Base-by-base conservation (phyloP, 306 rosid species). In the Trifolium pratense region DNA sequence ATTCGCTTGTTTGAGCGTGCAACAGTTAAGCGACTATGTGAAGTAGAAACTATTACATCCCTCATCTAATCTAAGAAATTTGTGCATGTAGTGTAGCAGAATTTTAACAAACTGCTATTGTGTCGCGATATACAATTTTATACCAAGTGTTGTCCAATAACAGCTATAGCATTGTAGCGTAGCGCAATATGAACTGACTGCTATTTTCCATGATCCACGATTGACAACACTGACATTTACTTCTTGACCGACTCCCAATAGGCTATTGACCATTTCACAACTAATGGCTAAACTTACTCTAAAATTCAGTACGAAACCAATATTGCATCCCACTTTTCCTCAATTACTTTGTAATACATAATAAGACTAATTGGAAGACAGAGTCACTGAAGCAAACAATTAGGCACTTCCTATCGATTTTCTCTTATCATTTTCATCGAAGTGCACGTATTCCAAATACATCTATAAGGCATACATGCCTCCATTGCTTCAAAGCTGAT, bases 21-120 rank as follows among this genome's bases (percentile, higher is more conserved):
- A 31, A 12, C 34, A 51, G 68, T 68, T 71, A 51, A 29, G 18
- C 18, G 0, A 9, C 23, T 78, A 60, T 65, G 48, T 64, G 66
- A 66, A 40, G 29, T 68, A 23, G 53, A 68, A 42, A 55, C 62
- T 40, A 48, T 32, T 25, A 8, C 25, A 40, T 12, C 25, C 34
- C 13, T 59, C 16, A 60, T 18, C 21, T 13, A 37, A 68, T 21
- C 29, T 55, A 14, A 20, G 36, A 51, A 67, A 42, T 71, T 37
- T 39, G 13, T 67, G 34, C 73, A 5, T 61, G 32, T 29, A 4
- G 32, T 29, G 6, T 29, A 29, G 32, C 32, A 29, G 32, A 29
- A 29, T 29, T 29, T 29, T 4, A 29, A 29, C 32, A 29, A 29
- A 29, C 32, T 29, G 32, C 32, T 29, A 29, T 4, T 29, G 32